These are phyloP conservation scores for Sphagnum magellanicum DNA, from an alignment of 228 moss, liverwort and hornwort species.

Conservation along the genomic window DNA sequence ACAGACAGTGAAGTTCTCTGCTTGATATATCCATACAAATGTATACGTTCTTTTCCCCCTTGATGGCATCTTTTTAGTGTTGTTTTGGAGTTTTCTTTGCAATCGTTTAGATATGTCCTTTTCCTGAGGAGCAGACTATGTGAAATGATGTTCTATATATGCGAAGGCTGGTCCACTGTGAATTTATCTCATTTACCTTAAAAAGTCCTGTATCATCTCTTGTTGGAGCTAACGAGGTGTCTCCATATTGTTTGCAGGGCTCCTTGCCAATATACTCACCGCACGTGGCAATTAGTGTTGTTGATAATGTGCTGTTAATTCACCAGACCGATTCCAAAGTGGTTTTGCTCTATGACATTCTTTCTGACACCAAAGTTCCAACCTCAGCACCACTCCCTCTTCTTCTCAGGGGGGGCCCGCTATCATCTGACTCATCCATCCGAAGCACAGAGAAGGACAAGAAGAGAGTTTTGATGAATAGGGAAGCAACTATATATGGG, in stretches of 20 bases:
- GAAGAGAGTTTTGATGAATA: constrained; percentile 28
- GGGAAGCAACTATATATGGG: constrained; percentile 62
- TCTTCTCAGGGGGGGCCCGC: constrained; percentile 57
- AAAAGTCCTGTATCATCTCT: not conserved
- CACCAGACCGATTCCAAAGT: constrained; percentile 97
- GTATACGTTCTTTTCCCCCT: too few species aligned
- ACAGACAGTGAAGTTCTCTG: too few species aligned
- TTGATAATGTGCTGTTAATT: constrained; percentile 89
- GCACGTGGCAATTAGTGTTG: constrained; percentile 80
- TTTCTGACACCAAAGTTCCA: constrained; percentile 70
- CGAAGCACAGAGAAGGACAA: constrained; percentile 26
- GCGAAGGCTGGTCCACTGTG: too few species aligned
- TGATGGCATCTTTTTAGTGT: too few species aligned
- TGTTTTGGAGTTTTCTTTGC: not conserved
- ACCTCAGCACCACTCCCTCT: constrained; percentile 92
- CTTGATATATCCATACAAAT: too few species aligned
- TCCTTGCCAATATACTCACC: constrained; percentile 80
- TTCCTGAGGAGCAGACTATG: too few species aligned
- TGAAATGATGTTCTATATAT: too few species aligned
- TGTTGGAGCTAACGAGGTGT: not conserved
- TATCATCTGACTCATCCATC: constrained; percentile 27
- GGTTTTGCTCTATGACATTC: constrained; percentile 77
- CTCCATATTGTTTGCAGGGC: constrained; percentile 54
- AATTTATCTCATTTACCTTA: not conserved
- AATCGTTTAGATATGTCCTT: too few species aligned